Percentiles rank a stretch among this genome's conserved stretches.
phyloP scores from a whole-genome alignment of 768 basidiomycete species.

The Chalciporus pseudorubinellus region DNA sequence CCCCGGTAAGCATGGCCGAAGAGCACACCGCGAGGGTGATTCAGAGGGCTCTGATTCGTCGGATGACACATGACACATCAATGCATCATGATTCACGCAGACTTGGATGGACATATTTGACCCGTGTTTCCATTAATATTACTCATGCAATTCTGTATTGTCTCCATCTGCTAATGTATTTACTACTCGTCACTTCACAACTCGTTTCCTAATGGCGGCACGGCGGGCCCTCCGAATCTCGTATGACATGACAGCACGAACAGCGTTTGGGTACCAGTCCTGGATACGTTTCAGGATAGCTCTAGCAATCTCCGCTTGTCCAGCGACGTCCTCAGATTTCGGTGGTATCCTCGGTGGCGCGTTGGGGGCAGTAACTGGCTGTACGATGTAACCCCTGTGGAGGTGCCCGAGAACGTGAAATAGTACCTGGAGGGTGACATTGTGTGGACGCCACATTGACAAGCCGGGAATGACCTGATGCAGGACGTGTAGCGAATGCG shows the following conservation, averaged over 20 bases:
- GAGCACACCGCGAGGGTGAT: conserved; percentile 54
- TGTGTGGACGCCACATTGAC: conserved; percentile 66
- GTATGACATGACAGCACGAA: conserved; percentile 33
- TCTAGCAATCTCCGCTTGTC: conserved; percentile 33
- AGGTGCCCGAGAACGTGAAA: conserved; percentile 47
- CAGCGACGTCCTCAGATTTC: conserved; percentile 22
- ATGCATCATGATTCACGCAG: conserved; percentile 39
- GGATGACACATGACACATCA: conserved; percentile 43
- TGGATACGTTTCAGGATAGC: conserved; percentile 46
- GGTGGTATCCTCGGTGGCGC: conserved; percentile 21
- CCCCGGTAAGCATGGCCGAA: conserved; percentile 55
- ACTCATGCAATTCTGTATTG: conserved; percentile 18
- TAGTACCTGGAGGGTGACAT: conserved; percentile 46
- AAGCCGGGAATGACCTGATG: conserved; percentile 63
- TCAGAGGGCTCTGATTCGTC: conserved; percentile 71
- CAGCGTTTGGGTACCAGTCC: conserved; percentile 48
- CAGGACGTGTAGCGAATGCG: conserved; percentile 57
- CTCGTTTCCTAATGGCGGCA: conserved; percentile 20
- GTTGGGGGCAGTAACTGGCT: conserved; percentile 34
- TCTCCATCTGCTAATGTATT: conserved; percentile 28
- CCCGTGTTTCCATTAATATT: conserved; percentile 18
- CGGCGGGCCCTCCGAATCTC: conserved; percentile 32
- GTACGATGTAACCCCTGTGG: conserved; percentile 46
- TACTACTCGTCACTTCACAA: conserved; percentile 13
- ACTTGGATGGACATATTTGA: conserved; percentile 10